Evolutionary conservation across 345 rosid genomes (phyloP), one percentile per base, ranked within the genome.

Genomic region (Laguncularia racemosa): DNA sequence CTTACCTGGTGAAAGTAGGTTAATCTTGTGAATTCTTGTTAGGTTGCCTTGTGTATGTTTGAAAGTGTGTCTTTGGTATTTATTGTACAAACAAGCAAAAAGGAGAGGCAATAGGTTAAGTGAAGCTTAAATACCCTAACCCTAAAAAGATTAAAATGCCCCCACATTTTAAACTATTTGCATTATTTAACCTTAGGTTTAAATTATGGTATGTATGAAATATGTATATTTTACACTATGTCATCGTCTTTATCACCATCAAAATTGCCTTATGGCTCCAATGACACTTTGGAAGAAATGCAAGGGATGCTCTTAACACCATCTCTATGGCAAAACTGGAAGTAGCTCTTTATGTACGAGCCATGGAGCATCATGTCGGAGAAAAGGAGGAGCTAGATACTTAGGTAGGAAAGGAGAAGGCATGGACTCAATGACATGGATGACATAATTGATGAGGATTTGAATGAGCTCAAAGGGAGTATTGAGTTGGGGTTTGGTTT

Each of bases 401-500:
- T 71, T 2, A 23, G 66, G 52, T 63, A 62, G 48, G 74, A 55
- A 5, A 62, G 66, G 23, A 59, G 58, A 47, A 68, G 33, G 44
- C 56, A 49, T 17, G 48, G 61, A 23, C 15, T 52, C 2, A 43
- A n/a, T 5, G 61, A 46, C 4, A 40, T 56, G 11, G 79, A 72
- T 7, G 77, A 63, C 23, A 62, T 78, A 62, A 78, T 79, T 0
- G 82, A 78, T 49, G 81, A 73, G 63, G 81, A 77, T 56, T 46
- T 73, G 55, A 54, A 55, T 33, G 81, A 77, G 66, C 71, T 77
- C 26, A 77, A 73, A 46, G 81, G 81, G 15, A 67, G 73, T 50
- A 77, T 77, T 15, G 82, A 77, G 61, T 78, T 77, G 1, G 82
- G 82, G 12, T 77, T 77, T 52, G 78, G 82, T 17, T 77, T 77